Percentiles rank a stretch among this genome's conserved stretches.
phyloP scores from a whole-genome alignment of 106 monocot species.

The Platanthera zijinensis region DNA sequence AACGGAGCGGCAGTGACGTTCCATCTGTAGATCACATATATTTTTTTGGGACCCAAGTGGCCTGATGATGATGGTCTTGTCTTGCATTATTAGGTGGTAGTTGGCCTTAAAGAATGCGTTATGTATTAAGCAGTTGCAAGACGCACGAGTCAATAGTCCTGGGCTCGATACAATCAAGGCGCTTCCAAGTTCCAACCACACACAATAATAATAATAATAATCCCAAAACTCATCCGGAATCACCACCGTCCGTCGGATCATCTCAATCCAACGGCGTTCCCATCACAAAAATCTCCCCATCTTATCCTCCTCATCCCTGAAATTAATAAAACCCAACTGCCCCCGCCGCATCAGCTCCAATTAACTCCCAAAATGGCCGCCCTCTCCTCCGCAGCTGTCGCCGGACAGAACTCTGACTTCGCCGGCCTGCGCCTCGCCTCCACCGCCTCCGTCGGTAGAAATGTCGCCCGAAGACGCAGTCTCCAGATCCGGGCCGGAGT shows the following conservation, averaged over 20 bases:
- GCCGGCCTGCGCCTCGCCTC: constrained; percentile 16
- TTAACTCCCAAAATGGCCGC: constrained; percentile 30
- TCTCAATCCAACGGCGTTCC: constrained; percentile 13
- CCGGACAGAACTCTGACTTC: constrained; percentile 19
- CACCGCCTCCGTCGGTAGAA: not conserved
- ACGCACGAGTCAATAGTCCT: no score
- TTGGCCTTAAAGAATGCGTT: no score
- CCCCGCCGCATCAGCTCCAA: not conserved
- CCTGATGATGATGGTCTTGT: no score
- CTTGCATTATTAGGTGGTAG: no score
- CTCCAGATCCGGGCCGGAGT: constrained; percentile 34
- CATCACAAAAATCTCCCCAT: constrained; percentile 5
- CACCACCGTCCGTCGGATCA: constrained; percentile 17
- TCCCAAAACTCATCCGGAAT: constrained; percentile 41
- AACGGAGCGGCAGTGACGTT: no score
- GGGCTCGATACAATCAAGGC: no score
- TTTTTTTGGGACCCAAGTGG: no score
- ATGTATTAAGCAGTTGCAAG: no score
- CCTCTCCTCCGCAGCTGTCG: constrained; percentile 24
- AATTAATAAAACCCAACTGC: not conserved
- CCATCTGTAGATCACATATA: no score
- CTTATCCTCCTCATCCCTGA: constrained; percentile 17
- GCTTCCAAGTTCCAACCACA: no score
- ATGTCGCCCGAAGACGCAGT: not conserved
- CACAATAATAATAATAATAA: constrained; percentile 4